A percentile compares a stretch with the other conserved stretches of the same genome.
Conservation (phyloP, 2,329 filamentous ascomycete genomes). For the Aspergillus japonicus region DNA sequence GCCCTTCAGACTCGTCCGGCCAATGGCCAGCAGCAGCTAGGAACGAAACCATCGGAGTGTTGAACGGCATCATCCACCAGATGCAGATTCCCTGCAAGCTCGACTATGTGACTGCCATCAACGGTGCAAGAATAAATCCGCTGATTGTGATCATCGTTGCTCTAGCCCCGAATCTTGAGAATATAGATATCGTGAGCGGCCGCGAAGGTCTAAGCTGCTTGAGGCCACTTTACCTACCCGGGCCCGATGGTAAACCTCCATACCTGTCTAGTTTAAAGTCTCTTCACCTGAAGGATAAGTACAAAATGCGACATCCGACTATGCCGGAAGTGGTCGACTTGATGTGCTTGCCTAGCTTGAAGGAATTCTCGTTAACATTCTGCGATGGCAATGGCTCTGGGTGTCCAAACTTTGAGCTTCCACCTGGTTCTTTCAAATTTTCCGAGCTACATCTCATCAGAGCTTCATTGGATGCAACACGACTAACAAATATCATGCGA, state of each 20-base stretch:
- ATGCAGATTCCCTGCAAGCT: background rate
- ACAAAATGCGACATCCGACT: background rate
- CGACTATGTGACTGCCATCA: background rate
- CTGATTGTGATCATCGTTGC: background rate
- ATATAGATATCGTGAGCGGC: background rate
- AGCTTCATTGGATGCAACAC: background rate
- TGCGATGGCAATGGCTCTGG: background rate
- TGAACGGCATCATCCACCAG: background rate
- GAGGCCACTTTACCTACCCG: background rate
- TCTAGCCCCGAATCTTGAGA: constrained; percentile 2
- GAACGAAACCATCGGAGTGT: background rate
- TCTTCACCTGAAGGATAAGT: background rate
- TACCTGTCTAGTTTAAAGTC: constrained; percentile 2
- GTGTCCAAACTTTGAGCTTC: constrained; percentile 5
- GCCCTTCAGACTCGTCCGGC: background rate
- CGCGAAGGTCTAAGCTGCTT: constrained; percentile 2
- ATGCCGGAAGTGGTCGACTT: constrained; percentile 3
- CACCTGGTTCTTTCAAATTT: background rate
- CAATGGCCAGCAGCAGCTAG: background rate
- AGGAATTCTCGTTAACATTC: background rate
- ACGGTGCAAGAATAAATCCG: background rate
- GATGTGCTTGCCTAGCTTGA: constrained; percentile 6
- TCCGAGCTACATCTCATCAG: background rate
- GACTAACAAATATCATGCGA: background rate
- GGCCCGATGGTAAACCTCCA: background rate